phyloP scores from a whole-genome alignment of 345 rosid genomes.

The Noccaea bulbosa region DNA sequence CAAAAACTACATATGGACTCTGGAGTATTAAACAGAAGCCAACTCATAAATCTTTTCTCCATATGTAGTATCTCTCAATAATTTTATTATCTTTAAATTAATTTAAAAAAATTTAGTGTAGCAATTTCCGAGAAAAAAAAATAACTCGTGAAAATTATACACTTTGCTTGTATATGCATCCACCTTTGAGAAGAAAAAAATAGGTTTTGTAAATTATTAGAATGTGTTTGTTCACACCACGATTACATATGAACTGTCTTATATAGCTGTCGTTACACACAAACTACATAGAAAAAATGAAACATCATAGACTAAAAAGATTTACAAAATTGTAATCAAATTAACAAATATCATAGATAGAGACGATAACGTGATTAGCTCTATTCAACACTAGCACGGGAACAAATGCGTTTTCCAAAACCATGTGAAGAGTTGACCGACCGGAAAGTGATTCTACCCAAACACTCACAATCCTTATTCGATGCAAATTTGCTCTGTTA shows the following conservation, averaged over 20 bases:
- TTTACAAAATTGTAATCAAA: neutral
- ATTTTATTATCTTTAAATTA: neutral
- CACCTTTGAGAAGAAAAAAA: neutral
- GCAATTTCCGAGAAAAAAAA: neutral
- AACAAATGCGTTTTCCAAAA: slow-evolving; percentile 4
- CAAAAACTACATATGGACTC: neutral
- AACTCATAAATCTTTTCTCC: no score
- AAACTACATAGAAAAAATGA: neutral
- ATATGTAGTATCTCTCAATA: neutral
- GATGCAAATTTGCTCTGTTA: no score
- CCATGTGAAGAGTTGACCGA: slow-evolving; percentile 5
- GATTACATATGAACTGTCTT: slow-evolving; percentile 10
- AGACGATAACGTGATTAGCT: slow-evolving; percentile 26
- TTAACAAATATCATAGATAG: neutral
- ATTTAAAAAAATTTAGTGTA: neutral
- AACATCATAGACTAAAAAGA: slow-evolving; percentile 6
- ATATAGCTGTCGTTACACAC: neutral
- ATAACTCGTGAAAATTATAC: neutral
- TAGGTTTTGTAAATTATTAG: neutral
- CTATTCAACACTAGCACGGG: neutral
- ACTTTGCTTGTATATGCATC: neutral
- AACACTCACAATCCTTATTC: no score
- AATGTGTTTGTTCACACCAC: slow-evolving; percentile 31
- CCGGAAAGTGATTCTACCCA: neutral
- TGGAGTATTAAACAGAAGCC: no score